Base-by-base conservation (phyloP, 2,329 filamentous ascomycete genomes). In the Alternaria atra region DNA sequence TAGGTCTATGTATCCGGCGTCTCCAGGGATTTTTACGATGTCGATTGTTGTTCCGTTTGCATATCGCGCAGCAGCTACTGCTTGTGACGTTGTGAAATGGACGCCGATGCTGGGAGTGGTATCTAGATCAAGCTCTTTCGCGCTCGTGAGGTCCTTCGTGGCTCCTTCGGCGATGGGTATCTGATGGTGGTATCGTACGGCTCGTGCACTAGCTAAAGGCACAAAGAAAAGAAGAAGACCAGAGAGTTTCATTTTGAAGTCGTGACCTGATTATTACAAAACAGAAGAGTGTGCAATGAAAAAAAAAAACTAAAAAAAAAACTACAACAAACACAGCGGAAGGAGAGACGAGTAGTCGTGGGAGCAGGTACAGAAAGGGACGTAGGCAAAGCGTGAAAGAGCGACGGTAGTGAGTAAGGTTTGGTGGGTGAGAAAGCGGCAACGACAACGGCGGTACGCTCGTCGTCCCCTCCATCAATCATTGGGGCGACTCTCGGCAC, bases 31-130 rank as follows among this genome's bases (percentile, higher is more conserved):
- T 39, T 48, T 67, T n/a, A 63, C 56, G 37, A 75, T n/a, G 48
- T 72, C 66, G 15, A 58, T 61, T 9, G 58, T 66, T 7, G 66
- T 72, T 6, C 71, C 72, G 52, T 72, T 70, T 20, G 60, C 43
- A 52, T 71, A 71, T n/a, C 65, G 60, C 8, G 68, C 65, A 23
- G 71, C 67, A 30, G 69, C 70, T 37, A 64, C 60, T 23, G 71
- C 71, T 54, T 73, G 68, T 37, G 69, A 71, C 3, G 66, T 70
- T 12, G 72, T 71, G 25, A 75, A 74, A 50, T 75, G 72, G 15
- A 75, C 56, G 10, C 72, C 72, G 44, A 75, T 63, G 27, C 55
- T 66, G 9, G 67, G 63, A 12, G 52, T 39, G 35, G 29, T 23
- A 27, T 63, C 48, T n/a, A 65, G 10, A 4, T 17, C 46, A 4